Conservation (phyloP, 257 asterid genomes). For the Solanum chiquidenum region DNA sequence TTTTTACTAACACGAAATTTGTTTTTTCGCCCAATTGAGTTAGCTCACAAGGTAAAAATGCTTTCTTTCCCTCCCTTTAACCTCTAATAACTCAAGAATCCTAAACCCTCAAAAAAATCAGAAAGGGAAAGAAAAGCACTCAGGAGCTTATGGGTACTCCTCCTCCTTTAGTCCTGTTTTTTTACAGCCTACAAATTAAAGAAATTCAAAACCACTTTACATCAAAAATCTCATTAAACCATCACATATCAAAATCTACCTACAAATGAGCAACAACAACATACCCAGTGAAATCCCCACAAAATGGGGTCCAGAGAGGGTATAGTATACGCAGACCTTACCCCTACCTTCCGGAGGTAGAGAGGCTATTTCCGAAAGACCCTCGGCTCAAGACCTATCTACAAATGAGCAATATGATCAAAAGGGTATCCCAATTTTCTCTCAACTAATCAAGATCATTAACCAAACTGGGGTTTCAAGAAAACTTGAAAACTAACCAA, state of each 20-base stretch:
- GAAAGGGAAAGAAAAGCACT: slow-evolving; percentile 60
- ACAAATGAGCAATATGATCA: background rate
- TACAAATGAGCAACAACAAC: background rate
- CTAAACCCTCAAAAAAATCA: slow-evolving; percentile 7
- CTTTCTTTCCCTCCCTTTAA: slow-evolving; percentile 59
- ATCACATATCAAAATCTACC: background rate
- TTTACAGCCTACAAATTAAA: background rate
- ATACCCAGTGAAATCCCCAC: background rate
- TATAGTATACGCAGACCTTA: background rate
- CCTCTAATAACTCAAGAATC: slow-evolving; percentile 17
- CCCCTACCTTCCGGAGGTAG: background rate
- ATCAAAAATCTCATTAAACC: slow-evolving; percentile 25
- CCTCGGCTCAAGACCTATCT: background rate
- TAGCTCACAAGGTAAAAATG: slow-evolving; percentile 13
- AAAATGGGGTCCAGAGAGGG: background rate
- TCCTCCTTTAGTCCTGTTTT: background rate
- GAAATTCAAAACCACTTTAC: slow-evolving; percentile 6
- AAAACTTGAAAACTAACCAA: background rate
- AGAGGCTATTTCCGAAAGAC: background rate
- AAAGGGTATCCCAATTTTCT: background rate
- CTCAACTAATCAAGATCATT: background rate
- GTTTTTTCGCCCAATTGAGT: background rate
- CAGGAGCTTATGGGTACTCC: slow-evolving; percentile 45
- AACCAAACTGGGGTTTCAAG: background rate
- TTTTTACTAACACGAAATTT: background rate